phyloP scores from a whole-genome alignment of 2,329 filamentous ascomycete species.

The Aspergillus sp. region DNA sequence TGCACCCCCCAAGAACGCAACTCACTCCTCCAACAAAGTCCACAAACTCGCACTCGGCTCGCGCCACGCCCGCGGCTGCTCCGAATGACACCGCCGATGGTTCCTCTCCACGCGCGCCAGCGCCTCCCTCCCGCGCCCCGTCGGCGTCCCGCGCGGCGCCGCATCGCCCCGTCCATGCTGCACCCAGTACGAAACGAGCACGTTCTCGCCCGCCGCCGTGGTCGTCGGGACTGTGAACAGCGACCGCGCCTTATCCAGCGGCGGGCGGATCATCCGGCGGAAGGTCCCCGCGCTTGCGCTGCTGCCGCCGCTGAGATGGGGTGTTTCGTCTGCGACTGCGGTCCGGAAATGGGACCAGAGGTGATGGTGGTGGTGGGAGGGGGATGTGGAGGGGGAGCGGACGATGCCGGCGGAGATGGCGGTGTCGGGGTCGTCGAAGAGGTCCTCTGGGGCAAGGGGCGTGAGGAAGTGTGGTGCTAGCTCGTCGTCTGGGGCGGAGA shows the following conservation, averaged over 20 bases:
- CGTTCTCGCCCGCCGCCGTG: slow-evolving; percentile 14
- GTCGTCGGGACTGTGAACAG: slow-evolving; percentile 29
- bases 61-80: slow-evolving; percentile 38
- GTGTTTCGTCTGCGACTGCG: background rate
- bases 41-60: slow-evolving; percentile 35
- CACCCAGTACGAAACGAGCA: slow-evolving; percentile 23
- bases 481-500: slow-evolving; percentile 13
- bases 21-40: slow-evolving; percentile 34
- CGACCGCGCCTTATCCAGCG: slow-evolving; percentile 31
- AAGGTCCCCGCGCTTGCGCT: slow-evolving; percentile 8
- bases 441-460: slow-evolving; percentile 21
- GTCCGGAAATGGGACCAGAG: slow-evolving; percentile 22
- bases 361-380: slow-evolving; percentile 15
- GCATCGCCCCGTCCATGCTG: slow-evolving; percentile 5
- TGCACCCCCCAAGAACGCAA: background rate
- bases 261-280: slow-evolving; percentile 30
- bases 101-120: slow-evolving; percentile 20
- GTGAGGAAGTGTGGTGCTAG: slow-evolving; percentile 14
- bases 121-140: slow-evolving; percentile 2
- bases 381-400: slow-evolving; percentile 18
- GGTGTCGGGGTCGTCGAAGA: slow-evolving; percentile 30
- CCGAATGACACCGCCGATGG: slow-evolving; percentile 38
- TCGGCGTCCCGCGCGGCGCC: slow-evolving; percentile 4
- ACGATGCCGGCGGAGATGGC: slow-evolving; percentile 34
- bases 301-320: background rate